phyloP scores from a whole-genome alignment of 2,329 filamentous ascomycete species.

The Zalaria obscura region DNA sequence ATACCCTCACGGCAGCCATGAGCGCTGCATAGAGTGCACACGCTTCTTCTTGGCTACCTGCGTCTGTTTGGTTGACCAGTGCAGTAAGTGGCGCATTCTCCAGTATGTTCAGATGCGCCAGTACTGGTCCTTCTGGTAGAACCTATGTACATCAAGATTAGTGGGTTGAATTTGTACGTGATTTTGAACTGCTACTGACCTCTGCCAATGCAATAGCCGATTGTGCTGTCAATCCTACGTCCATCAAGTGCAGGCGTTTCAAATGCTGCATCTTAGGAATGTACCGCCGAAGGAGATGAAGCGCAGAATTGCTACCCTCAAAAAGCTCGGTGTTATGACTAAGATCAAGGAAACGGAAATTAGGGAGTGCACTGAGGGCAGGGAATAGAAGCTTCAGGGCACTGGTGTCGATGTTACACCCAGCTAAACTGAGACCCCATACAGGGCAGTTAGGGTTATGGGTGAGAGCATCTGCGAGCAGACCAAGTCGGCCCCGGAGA shows the following conservation, averaged over 20 bases:
- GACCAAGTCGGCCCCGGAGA: conserved; percentile 31
- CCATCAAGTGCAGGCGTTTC: conserved; percentile 73
- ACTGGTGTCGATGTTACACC: conserved; percentile 64
- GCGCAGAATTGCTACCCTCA: conserved; percentile 50
- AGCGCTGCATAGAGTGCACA: conserved; percentile 87
- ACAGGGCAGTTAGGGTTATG: conserved; percentile 37
- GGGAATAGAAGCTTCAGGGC: conserved; percentile 65
- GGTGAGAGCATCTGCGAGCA: conserved; percentile 36
- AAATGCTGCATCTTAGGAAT: conserved; percentile 64
- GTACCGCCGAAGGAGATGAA: conserved; percentile 58
- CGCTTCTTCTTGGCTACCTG: conserved; percentile 77
- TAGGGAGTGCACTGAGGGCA: conserved; percentile 51
- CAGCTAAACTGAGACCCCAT: conserved; percentile 73
- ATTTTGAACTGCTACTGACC: conserved; percentile 2
- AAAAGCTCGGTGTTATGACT: conserved; percentile 82
- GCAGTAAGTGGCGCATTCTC: conserved; percentile 62
- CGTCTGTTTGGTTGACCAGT: conserved; percentile 61
- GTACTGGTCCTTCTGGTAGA: conserved; percentile 62
- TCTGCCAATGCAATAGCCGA: conserved; percentile 87
- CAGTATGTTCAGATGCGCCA: conserved; percentile 77
- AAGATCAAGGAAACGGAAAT: conserved; percentile 79
- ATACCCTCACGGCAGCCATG: conserved; percentile 74
- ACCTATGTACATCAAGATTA: conserved; percentile 27
- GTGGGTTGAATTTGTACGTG: neutral
- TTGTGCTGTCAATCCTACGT: conserved; percentile 71